Conservation (phyloP, 192 early-diverging fungal genomes). For the Umbelopsis vinacea region DNA sequence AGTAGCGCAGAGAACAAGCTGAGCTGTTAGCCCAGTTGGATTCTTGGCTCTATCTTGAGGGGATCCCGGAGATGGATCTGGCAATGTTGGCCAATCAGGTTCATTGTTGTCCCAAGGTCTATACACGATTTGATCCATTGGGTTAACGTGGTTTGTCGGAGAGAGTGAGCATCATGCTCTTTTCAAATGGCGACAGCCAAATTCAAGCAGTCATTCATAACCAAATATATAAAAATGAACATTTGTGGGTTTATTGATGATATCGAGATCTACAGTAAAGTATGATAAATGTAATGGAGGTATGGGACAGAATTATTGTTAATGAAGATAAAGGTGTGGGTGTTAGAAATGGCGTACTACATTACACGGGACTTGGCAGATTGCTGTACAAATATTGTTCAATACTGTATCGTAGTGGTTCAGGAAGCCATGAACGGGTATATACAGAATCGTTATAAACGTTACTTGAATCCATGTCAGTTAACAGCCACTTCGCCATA, state of each 20-base stretch:
- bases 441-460: background rate
- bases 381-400: slow-evolving; percentile 11
- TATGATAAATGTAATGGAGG: too few relatives aligned
- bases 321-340: background rate
- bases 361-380: background rate
- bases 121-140: slow-evolving; percentile 11
- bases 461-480: background rate
- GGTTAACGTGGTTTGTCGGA: background rate
- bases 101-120: slow-evolving; percentile 12
- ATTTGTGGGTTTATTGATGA: background rate
- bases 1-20: slow-evolving; percentile 33
- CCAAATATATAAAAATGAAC: background rate
- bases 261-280: background rate
- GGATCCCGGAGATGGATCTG: slow-evolving; percentile 29
- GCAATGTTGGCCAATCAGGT: background rate
- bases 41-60: slow-evolving; percentile 33
- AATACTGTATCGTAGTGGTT: background rate
- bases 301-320: too few relatives aligned
- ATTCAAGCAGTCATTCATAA: background rate
- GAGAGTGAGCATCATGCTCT: background rate
- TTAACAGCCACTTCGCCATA: background rate
- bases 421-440: slow-evolving; percentile 9
- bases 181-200: too few relatives aligned
- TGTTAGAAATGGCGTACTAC: background rate
- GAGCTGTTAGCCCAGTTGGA: slow-evolving; percentile 35